Conservation (phyloP, 345 rosid genomes). For the Cardamine occulta region DNA sequence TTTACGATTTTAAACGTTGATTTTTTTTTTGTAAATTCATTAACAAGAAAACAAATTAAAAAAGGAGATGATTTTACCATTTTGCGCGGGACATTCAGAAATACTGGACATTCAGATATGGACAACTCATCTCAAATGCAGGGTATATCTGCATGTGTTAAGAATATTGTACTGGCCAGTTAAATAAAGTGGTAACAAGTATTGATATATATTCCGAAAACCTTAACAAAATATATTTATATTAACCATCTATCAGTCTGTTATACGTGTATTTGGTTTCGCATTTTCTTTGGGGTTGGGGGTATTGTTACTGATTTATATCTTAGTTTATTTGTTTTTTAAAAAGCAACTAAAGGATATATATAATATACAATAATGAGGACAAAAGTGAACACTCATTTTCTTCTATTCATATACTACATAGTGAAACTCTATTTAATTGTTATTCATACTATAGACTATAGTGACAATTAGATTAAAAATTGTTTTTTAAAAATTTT, state of each 20-base stretch:
- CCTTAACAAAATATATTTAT: background rate
- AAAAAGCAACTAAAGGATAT: background rate
- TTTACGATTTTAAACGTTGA: background rate
- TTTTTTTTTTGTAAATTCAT: too few relatives aligned
- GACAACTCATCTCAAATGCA: background rate
- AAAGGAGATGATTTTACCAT: background rate
- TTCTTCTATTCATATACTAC: conserved; percentile 5
- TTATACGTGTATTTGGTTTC: too few relatives aligned
- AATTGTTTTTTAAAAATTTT: background rate
- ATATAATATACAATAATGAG: background rate
- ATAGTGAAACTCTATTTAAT: conserved; percentile 9
- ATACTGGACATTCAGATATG: background rate
- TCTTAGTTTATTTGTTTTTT: background rate
- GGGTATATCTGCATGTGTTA: background rate
- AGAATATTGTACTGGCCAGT: background rate
- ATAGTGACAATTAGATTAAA: conserved; percentile 23
- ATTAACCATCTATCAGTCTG: background rate
- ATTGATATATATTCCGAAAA: background rate
- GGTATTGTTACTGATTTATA: too few relatives aligned
- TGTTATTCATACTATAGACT: conserved; percentile 4
- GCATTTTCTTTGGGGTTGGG: too few relatives aligned
- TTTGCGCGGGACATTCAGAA: background rate
- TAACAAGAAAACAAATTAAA: background rate
- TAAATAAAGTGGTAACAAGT: background rate
- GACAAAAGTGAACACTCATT: conserved; percentile 23